Evolutionary conservation across 805 yeast genomes (phyloP), one percentile per base, ranked within the genome.

Genomic region (Nematodospora valgi): DNA sequence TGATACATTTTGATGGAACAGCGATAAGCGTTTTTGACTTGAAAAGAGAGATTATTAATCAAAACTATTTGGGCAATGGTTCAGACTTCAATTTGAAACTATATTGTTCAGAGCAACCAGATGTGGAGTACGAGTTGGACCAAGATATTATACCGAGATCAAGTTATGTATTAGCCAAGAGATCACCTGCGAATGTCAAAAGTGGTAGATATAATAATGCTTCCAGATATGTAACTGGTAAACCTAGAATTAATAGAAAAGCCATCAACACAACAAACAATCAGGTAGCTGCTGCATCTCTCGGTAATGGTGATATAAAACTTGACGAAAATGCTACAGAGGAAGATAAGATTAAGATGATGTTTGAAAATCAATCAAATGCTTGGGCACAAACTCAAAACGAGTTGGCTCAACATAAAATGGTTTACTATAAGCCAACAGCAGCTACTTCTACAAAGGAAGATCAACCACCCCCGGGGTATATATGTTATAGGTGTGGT

Each of bases 331-430:
- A 69, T 24, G 58, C 73, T 38, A 66, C 80, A 2, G 98, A 93
- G 60, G 96, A 86, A 43, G 98, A 89, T 46, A 74, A 83, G 62
- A 86, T 93, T 52, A 80, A 82, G 38, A 77, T 80, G 49, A 88
- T 93, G 96, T 87, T 93, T 59, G 88, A 84, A 23, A 88, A 84
- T 35, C 98, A 94, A 59, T 86, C 85, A 39, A 88, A 83, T 47
- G 95, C 86, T 43, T 93, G 99, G 99, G 83, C 83, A 37, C 86
- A 84, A 49, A 86, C 96, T 1, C 98, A 93, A 58, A 91, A 86
- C 44, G 83, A 78, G 38, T 81, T 93, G 82, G 83, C 96, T 2
- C 74, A 78, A 3, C 95, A 91, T 13, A 80, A 88, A 19, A 82
- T 94, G 11, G 78, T 89, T 2, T 80, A 76, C 52, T 69, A 68